Evolutionary conservation across 2,329 filamentous ascomycete species (phyloP), one percentile per base, ranked within the genome.

Genomic region (Microascus cirrosus): DNA sequence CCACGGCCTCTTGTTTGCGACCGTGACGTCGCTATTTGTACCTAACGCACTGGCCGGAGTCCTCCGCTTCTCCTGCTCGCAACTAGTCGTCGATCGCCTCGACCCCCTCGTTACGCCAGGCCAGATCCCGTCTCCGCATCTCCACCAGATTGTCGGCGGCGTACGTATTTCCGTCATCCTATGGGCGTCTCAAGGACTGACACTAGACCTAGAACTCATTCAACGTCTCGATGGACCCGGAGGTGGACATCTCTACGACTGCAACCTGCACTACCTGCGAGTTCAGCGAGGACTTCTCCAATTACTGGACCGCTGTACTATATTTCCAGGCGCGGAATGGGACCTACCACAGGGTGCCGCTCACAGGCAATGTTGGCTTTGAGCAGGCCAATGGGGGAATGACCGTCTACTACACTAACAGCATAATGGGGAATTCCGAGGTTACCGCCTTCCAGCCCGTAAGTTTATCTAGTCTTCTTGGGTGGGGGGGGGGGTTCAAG

Each of bases 91-190:
- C 57, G 62, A 66, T 58, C 63, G 64, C 53, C 60, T 65, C 10
- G 65, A 66, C 56, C 65, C 65, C 32, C 59, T 65, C 6, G 65
- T 65, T 12, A 56, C 60, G 52, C 65, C 65, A 15, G 79, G 78
- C 3, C 58, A 59, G 2, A 70, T 76, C 11, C 76, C 78, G 8
- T 72, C 77, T 6, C 66, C 67, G 22, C 80, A 83, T 66, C 72
- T 80, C 8, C 81, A 83, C 65, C 78, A 76, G 42, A 75, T 83
- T 59, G 73, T 77, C 61, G 79, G 71, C 53, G 72, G 70, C 8
- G 28, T 32, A 32, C 28, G 28, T 8, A 32, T 32, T 32, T 8
- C 28, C 28, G 4, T 4, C 28, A 32, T 32, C 28, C 28, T 8
- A 8, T 32, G 4, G 8, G 28, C 28, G 28, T 32, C 28, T 32